Evolutionary conservation across 441 rosid genomes (phyloP), one percentile per base, ranked within the genome.

Genomic region (Adansonia rubrostipa): DNA sequence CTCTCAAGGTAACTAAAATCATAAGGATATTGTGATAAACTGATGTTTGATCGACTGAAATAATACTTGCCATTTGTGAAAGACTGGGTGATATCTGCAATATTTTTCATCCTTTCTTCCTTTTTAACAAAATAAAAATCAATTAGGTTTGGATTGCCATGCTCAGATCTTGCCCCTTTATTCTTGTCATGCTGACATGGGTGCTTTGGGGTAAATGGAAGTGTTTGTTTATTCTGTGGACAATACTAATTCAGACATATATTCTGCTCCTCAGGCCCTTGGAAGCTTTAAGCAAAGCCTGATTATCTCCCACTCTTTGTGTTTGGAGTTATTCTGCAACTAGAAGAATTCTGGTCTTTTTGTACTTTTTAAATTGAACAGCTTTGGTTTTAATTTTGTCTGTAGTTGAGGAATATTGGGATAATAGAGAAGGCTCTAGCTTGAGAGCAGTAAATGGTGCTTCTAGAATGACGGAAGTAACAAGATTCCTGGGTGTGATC

Each of bases 401-500:
- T 24, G 17, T 33, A 24, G 67, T 13, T 36, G 20, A 33, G 42
- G 48, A 36, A 15, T 36, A 64, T 36, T 36, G 20, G 69, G 47
- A 36, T 64, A 15, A 64, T 36, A 36, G 20, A 20, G 48, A 15
- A 64, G 3, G 13, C 22, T 36, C 45, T 15, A 36, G 48, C 22
- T 36, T 36, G 48, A 6, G 22, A 36, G 69, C 11, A 13, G 69
- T 36, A 7, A 64, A 64, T 36, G 48, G 22, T 64, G 69, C 20
- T 36, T 36, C 40, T 36, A 40, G 47, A 64, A 36, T 36, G 68
- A 64, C 48, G 42, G 69, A 64, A 64, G 47, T 14, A 36, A 47
- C 69, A 36, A 64, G 44, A 63, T 33, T 63, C 68, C 45, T 63
- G 17, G 65, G 44, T 63, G 42, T 63, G 20, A 63, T 63, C 68